Percentiles rank a stretch among this genome's conserved stretches.
phyloP scores from a whole-genome alignment of 306 rosid species.

The Pterocarpus santalinus region DNA sequence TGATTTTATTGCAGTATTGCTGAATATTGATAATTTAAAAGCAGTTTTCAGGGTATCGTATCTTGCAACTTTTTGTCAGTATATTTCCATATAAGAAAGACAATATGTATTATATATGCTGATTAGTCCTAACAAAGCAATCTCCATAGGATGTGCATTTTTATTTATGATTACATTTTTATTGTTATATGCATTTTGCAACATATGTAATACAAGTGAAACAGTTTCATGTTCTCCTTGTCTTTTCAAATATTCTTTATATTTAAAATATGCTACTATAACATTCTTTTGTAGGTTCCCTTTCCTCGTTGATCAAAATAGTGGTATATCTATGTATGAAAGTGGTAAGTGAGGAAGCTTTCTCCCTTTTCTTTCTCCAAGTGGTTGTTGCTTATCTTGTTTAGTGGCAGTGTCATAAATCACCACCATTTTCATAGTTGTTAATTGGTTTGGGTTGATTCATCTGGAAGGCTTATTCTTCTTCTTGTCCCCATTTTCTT shows the following conservation, averaged over 20 bases:
- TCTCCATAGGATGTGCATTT: slow-evolving; percentile 5
- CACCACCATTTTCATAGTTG: slow-evolving; percentile 7
- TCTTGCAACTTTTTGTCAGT: neutral
- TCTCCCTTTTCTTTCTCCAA: slow-evolving; percentile 37
- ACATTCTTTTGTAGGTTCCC: slow-evolving; percentile 80
- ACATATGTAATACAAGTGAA: slow-evolving; percentile 4
- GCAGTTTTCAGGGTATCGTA: neutral
- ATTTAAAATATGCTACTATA: slow-evolving; percentile 4
- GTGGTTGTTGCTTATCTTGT: slow-evolving; percentile 30
- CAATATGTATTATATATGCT: neutral
- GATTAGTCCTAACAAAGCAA: slow-evolving; percentile 16
- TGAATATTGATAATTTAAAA: slow-evolving; percentile 25
- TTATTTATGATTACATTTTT: slow-evolving; percentile 25
- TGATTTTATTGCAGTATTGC: slow-evolving; percentile 21
- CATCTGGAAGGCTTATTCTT: slow-evolving; percentile 5
- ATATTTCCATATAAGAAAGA: neutral
- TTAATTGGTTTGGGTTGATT: slow-evolving; percentile 16
- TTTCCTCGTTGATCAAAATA: slow-evolving; percentile 78
- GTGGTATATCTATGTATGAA: slow-evolving; percentile 77
- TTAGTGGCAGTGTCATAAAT: slow-evolving; percentile 20
- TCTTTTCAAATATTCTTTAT: slow-evolving; percentile 36
- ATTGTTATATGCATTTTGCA: slow-evolving; percentile 4
- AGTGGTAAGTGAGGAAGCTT: slow-evolving; percentile 70
- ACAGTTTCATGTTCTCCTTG: slow-evolving; percentile 8
- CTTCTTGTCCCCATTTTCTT: slow-evolving; percentile 24